Conservation (phyloP, 2,329 filamentous ascomycete genomes). For the Fusarium sp. region DNA sequence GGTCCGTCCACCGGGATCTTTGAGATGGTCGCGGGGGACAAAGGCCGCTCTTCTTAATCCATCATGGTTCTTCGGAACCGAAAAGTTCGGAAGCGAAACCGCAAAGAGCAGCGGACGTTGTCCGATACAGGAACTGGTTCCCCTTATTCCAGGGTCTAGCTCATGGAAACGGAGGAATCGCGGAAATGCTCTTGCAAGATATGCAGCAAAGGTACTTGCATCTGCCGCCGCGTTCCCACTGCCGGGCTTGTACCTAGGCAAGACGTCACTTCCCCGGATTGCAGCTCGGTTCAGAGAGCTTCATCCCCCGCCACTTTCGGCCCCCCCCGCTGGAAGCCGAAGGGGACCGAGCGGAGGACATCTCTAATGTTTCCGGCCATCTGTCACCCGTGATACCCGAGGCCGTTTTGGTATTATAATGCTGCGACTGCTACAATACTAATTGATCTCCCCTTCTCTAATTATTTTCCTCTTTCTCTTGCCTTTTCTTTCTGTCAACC, state of each 20-base stretch:
- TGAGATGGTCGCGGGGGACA: slow-evolving; percentile 32
- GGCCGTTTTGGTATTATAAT: slow-evolving; percentile 18
- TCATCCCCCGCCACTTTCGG: slow-evolving; percentile 41
- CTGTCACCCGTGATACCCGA: slow-evolving; percentile 35
- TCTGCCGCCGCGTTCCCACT: not conserved
- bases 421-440: slow-evolving; percentile 5
- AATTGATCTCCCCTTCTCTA: slow-evolving; percentile 3
- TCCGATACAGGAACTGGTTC: not conserved
- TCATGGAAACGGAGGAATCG: not conserved
- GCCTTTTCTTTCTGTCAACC: slow-evolving; percentile 5
- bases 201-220: not conserved
- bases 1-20: slow-evolving; percentile 10
- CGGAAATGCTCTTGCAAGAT: not conserved
- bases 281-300: slow-evolving; percentile 37
- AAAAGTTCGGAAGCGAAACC: slow-evolving; percentile 1
- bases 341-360: slow-evolving; percentile 48
- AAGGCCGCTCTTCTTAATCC: slow-evolving; percentile 19
- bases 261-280: slow-evolving; percentile 39
- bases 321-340: slow-evolving; percentile 53
- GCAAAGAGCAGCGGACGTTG: not conserved
- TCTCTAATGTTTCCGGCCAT: not conserved
- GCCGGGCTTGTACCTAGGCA: slow-evolving; percentile 12
- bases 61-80: slow-evolving; percentile 11
- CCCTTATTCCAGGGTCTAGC: not conserved
- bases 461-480: not conserved